phyloP scores from a whole-genome alignment of 352 stramenopile genomes.

The Aphanomyces euteiches region DNA sequence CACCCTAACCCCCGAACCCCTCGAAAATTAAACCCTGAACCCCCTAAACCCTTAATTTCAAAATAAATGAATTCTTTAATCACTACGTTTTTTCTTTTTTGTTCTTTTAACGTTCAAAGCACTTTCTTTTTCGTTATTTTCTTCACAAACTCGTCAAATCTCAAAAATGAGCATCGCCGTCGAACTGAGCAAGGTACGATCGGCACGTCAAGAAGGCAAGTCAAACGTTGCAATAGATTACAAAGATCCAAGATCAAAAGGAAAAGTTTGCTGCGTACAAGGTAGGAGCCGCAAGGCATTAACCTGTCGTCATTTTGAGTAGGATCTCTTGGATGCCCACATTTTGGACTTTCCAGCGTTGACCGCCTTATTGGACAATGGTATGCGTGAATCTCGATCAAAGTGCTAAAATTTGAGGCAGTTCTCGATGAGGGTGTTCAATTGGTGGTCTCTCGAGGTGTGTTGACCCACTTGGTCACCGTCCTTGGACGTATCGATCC shows the following conservation, averaged over 20 bases:
- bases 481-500: conserved; percentile 54
- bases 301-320: neutral
- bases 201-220: too few relatives aligned
- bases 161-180: neutral
- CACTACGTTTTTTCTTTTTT: too few relatives aligned
- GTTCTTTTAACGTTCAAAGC: too few relatives aligned
- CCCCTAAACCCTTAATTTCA: too few relatives aligned
- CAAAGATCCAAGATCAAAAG: conserved; percentile 64
- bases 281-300: conserved; percentile 30
- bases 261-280: conserved; percentile 76
- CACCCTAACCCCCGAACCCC: neutral
- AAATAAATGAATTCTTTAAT: too few relatives aligned
- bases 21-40: too few relatives aligned
- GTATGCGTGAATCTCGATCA: conserved; percentile 33
- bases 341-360: conserved; percentile 44
- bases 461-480: conserved; percentile 68
- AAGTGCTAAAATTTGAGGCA: conserved; percentile 28
- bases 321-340: conserved; percentile 52
- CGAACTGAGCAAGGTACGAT: conserved; percentile 16
- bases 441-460: conserved; percentile 67
- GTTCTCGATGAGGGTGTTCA: conserved; percentile 75
- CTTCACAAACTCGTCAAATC: neutral
- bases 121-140: neutral
- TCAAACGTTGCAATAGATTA: conserved; percentile 43
- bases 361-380: conserved; percentile 61